Evolutionary conservation across 768 basidiomycete genomes (phyloP).

Genomic region (Tricholoma sp.): DNA sequence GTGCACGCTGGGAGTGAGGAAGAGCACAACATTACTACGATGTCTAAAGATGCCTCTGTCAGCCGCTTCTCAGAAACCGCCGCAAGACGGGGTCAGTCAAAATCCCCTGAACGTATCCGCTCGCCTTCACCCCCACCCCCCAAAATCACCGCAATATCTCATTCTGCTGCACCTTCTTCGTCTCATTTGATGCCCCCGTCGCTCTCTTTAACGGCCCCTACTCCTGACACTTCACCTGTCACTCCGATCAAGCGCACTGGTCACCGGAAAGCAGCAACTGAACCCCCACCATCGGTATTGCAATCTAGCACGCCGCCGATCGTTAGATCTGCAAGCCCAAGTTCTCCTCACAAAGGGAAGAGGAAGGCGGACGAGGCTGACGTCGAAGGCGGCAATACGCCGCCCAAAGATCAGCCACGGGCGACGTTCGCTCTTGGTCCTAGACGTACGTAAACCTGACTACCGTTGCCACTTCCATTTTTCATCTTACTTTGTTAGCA

Average conservation of each 20-base stretch:
- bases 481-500: constrained; percentile 28
- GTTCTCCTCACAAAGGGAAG: constrained; percentile 44
- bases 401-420: constrained; percentile 51
- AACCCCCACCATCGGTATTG: constrained; percentile 23
- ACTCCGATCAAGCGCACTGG: constrained; percentile 21
- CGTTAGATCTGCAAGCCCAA: constrained; percentile 26
- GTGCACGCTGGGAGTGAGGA: constrained; percentile 11
- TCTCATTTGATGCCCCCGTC: constrained; percentile 32
- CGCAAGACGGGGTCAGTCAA: constrained; percentile 14
- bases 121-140: constrained; percentile 21
- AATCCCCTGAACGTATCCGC: constrained; percentile 14
- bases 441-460: constrained; percentile 43
- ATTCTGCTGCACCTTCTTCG: constrained; percentile 20
- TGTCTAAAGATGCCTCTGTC: constrained; percentile 9
- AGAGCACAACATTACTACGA: constrained; percentile 12
- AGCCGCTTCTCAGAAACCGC: constrained; percentile 3
- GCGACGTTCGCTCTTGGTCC: constrained; percentile 64
- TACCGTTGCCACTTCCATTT: constrained; percentile 1
- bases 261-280: constrained; percentile 25
- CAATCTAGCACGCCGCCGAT: constrained; percentile 25
- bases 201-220: constrained; percentile 35
- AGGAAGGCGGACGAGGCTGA: constrained; percentile 66
- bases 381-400: constrained; percentile 52
- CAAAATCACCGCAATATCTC: constrained; percentile 21
- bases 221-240: constrained; percentile 35